These are phyloP conservation scores for Funneliformis mosseae DNA, from an alignment of 192 early-diverging fungal species.

Conservation along the genomic window DNA sequence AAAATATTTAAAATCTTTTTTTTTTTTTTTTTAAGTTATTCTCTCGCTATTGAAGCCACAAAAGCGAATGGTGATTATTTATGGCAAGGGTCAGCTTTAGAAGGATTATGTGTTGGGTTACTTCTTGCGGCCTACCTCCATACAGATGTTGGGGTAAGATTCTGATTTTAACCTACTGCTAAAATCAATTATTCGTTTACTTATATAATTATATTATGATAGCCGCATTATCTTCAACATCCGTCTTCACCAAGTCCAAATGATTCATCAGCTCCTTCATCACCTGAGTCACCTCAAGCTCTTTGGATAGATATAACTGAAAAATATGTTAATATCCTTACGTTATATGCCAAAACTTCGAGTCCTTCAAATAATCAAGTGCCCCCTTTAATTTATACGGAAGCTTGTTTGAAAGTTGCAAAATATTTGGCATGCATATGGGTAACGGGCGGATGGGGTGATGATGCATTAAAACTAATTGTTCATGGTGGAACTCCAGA, in stretches of 20 bases:
- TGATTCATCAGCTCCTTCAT: slow-evolving; percentile 33
- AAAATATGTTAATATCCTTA: slow-evolving; percentile 65
- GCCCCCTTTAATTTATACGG: slow-evolving; percentile 63
- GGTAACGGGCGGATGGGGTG: slow-evolving; percentile 41
- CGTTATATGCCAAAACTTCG: slow-evolving; percentile 62
- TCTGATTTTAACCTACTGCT: neutral
- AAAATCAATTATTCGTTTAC: slow-evolving; percentile 7
- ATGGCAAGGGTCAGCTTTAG: slow-evolving; percentile 77
- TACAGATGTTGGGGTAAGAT: slow-evolving; percentile 62
- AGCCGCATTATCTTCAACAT: slow-evolving; percentile 22
- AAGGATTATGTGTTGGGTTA: slow-evolving; percentile 65
- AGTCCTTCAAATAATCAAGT: slow-evolving; percentile 44
- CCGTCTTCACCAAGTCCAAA: slow-evolving; percentile 22
- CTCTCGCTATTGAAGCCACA: slow-evolving; percentile 64
- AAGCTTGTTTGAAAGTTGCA: slow-evolving; percentile 70
- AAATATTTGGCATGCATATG: slow-evolving; percentile 60
- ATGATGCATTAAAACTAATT: slow-evolving; percentile 40
- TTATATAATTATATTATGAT: neutral
- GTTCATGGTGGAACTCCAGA: slow-evolving; percentile 37
- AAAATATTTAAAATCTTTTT: neutral
- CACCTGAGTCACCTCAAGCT: slow-evolving; percentile 39
- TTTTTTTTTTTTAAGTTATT: slow-evolving; percentile 50
- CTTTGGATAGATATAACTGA: slow-evolving; percentile 63
- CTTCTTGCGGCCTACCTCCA: slow-evolving; percentile 62
- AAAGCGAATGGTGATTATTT: slow-evolving; percentile 70